phyloP scores from a whole-genome alignment of 352 stramenopile species.

The Phytophthora pisi region DNA sequence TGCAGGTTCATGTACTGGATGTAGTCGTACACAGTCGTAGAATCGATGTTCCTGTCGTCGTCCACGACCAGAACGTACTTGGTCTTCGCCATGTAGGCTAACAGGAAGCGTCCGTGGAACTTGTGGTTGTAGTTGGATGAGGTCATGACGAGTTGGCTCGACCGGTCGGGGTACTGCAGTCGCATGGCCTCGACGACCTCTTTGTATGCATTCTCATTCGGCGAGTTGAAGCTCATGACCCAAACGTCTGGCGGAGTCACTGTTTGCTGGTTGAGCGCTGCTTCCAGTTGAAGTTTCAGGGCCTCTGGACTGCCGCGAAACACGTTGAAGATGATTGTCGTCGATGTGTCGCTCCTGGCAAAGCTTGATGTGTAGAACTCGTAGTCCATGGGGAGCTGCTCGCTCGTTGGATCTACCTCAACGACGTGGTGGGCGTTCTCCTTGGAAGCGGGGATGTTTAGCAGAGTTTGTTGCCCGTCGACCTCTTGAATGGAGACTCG shows the following conservation, averaged over 20 bases:
- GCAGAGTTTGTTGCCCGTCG: not conserved
- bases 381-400: not conserved
- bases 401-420: not conserved
- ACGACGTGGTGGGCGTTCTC: not conserved
- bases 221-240: not conserved
- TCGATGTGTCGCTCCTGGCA: not conserved
- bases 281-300: not conserved
- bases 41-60: not conserved
- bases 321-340: not conserved
- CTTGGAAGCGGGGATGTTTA: not conserved
- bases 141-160: not conserved
- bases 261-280: not conserved
- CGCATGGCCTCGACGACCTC: not conserved
- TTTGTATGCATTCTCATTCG: not conserved
- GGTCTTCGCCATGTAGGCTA: not conserved
- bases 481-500: not conserved
- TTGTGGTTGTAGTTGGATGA: not conserved
- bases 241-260: not conserved
- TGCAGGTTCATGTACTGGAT: not conserved
- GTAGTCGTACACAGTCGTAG: not conserved
- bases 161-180: not conserved
- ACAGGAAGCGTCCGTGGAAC: not conserved
- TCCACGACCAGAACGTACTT: not conserved
- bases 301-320: not conserved
- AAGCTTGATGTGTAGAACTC: not conserved